Conservation (phyloP, 1,284 basidiomycete genomes). For the Moesziomyces aphidis region DNA sequence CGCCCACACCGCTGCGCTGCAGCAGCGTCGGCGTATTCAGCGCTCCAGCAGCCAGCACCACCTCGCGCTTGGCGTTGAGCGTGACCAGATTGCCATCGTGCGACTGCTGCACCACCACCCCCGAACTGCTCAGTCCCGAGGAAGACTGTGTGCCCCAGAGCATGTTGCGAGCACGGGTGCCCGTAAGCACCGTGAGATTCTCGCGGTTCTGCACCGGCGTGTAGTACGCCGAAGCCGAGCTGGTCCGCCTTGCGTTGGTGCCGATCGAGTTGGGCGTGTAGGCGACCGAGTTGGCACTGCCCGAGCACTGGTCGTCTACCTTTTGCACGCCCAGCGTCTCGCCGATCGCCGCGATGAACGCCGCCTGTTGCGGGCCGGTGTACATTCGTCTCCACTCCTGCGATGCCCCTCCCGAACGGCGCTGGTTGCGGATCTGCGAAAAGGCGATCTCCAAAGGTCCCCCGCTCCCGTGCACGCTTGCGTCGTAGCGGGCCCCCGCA, state of each 20-base stretch:
- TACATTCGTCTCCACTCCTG: constrained; percentile 70
- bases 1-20: constrained; percentile 70
- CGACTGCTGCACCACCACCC: constrained; percentile 20
- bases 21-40: constrained; percentile 70
- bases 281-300: constrained; percentile 73
- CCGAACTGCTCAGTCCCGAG: constrained; percentile 30
- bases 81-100: constrained; percentile 31
- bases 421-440: constrained; percentile 55
- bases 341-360: constrained; percentile 72
- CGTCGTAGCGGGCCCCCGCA: constrained; percentile 71
- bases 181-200: constrained; percentile 75
- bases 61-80: constrained; percentile 67
- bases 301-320: constrained; percentile 73
- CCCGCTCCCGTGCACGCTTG: constrained; percentile 71
- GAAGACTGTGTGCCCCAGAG: constrained; percentile 34
- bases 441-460: constrained; percentile 73
- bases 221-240: constrained; percentile 70
- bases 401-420: constrained; percentile 3
- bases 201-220: constrained; percentile 70
- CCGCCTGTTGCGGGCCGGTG: constrained; percentile 73
- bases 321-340: constrained; percentile 72
- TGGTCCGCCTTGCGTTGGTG: constrained; percentile 40
- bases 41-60: constrained; percentile 69
- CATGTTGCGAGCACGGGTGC: constrained; percentile 66
- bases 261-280: constrained; percentile 70